These are phyloP conservation scores for Chiua virens DNA, from an alignment of 768 basidiomycete genomes.

Conservation along the genomic window DNA sequence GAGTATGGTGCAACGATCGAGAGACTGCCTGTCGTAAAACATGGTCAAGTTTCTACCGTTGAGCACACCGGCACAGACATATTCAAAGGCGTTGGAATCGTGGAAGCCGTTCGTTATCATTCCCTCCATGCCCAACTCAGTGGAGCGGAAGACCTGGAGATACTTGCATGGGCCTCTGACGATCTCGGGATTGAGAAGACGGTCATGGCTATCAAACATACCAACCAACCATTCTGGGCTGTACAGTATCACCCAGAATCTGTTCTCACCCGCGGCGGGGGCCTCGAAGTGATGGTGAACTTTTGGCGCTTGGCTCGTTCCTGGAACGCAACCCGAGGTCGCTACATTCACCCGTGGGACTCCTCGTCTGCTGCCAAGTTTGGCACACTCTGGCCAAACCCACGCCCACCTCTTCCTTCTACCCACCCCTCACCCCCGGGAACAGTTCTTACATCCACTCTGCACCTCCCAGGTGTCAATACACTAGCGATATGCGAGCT, in stretches of 20 bases:
- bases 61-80: slow-evolving; percentile 58
- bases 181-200: slow-evolving; percentile 64
- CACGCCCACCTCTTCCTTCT: slow-evolving; percentile 23
- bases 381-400: slow-evolving; percentile 60
- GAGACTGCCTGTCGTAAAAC: slow-evolving; percentile 68
- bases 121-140: slow-evolving; percentile 65
- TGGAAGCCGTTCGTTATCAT: slow-evolving; percentile 75
- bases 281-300: slow-evolving; percentile 65
- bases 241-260: slow-evolving; percentile 93
- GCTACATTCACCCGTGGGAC: slow-evolving; percentile 45
- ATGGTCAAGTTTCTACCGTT: slow-evolving; percentile 71
- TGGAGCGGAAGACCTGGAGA: slow-evolving; percentile 50
- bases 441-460: slow-evolving; percentile 36
- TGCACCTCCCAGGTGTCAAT: slow-evolving; percentile 45
- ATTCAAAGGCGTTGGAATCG: slow-evolving; percentile 54
- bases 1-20: slow-evolving; percentile 63
- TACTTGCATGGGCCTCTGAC: slow-evolving; percentile 74
- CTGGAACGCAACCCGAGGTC: slow-evolving; percentile 48
- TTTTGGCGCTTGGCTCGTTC: slow-evolving; percentile 69
- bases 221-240: slow-evolving; percentile 71
- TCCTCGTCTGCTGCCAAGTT: slow-evolving; percentile 35
- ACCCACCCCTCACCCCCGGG: slow-evolving; percentile 21
- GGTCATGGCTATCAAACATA: slow-evolving; percentile 74
- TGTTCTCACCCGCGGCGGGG: slow-evolving; percentile 67
- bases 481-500: slow-evolving; percentile 56